Base-by-base conservation (phyloP, 2,329 filamentous ascomycete genomes). In the Beauveria rudraprayagi region DNA sequence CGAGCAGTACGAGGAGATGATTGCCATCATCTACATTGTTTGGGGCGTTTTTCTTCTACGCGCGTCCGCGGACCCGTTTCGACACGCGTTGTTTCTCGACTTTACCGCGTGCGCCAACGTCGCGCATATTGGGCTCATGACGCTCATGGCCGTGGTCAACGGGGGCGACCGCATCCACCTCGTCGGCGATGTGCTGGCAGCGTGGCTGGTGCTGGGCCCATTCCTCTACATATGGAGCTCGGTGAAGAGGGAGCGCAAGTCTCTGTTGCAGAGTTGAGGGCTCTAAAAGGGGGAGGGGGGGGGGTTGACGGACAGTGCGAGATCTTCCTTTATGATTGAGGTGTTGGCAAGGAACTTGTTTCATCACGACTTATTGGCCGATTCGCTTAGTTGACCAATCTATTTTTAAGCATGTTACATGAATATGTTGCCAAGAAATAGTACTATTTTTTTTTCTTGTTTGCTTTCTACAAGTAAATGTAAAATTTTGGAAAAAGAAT, bases 1-100 rank as follows among this genome's bases (percentile, higher is more conserved):
- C 7, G 56, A 59, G 48, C 56, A 59, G 56, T 59, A 59, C 56
- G 56, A 59, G 56, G 56, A 59, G 56, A 59, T 52, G 56, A 59
- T 59, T 43, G 46, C 47, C 17, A 24, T 26, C 30, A 22, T 52
- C 14, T 59, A 59, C 56, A 8, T 59, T 1, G 48, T 59, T 40
- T 52, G 56, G 56, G 56, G 56, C 40, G 10, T 43, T 1, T 59
- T 59, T 16, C n/a, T 51, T 17, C 1, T 59, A 9, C 46, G 48
- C 24, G 56, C 37, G 11, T 24, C 47, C n/a, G 11, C 34, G 16
- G 22, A 44, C 1, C 17, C 37, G 16, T 14, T 5, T 2, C 4
- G 14, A 9, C 22, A 51, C 26, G 46, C 16, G 11, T 46, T 51
- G 6, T 58, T 58, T 34, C 47, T 58, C 30, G 56, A 58, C 30